Evolutionary conservation across 2,329 filamentous ascomycete genomes (phyloP).

Genomic region (Clonostachys byssicola): DNA sequence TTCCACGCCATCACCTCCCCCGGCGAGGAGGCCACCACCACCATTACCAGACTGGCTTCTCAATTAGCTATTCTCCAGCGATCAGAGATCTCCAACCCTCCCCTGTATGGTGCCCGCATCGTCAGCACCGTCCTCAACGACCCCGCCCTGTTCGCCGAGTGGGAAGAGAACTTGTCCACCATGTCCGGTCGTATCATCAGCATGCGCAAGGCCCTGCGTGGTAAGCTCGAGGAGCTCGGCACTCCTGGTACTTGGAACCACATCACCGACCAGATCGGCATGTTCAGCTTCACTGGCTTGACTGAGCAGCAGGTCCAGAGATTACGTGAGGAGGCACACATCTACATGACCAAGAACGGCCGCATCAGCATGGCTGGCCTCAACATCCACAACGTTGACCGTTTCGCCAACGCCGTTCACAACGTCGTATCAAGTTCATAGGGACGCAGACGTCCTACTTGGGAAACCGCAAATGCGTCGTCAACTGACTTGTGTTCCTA

Average conservation of each 20-base stretch:
- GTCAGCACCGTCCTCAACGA: constrained; percentile 84
- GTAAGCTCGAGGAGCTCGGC: constrained; percentile 76
- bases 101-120: constrained; percentile 89
- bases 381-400: constrained; percentile 87
- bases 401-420: constrained; percentile 86
- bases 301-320: constrained; percentile 68
- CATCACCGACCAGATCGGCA: constrained; percentile 98
- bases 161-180: constrained; percentile 85
- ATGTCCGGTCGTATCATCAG: constrained; percentile 95
- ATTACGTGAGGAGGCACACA: constrained; percentile 66
- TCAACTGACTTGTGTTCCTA: too few relatives aligned
- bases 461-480: too few relatives aligned
- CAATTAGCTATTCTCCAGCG: constrained; percentile 94
- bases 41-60: constrained; percentile 65
- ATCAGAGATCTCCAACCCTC: constrained; percentile 96
- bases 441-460: neutral
- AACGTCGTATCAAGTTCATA: constrained; percentile 59
- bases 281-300: constrained; percentile 94
- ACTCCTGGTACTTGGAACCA: constrained; percentile 95
- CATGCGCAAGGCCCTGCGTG: constrained; percentile 78
- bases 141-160: constrained; percentile 74
- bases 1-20: constrained; percentile 89
- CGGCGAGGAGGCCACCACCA: constrained; percentile 58
- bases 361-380: constrained; percentile 98
- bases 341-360: constrained; percentile 97